These are phyloP conservation scores for Fusarium virguliforme DNA, from an alignment of 2,329 filamentous ascomycete species.

Conservation along the genomic window DNA sequence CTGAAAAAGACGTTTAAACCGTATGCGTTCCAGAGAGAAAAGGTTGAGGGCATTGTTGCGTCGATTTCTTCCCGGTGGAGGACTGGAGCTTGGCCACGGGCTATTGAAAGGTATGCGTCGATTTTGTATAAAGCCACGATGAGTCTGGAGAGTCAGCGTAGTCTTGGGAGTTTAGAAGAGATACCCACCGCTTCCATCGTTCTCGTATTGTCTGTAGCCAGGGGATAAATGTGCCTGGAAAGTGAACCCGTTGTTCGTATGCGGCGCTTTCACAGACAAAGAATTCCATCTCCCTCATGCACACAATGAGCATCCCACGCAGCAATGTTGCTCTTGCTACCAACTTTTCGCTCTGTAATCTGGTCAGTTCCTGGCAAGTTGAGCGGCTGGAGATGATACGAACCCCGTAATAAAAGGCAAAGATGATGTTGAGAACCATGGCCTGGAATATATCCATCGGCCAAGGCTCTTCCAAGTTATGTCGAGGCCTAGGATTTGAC, in stretches of 20 bases:
- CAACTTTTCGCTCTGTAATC: slow-evolving; percentile 51
- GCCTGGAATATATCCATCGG: slow-evolving; percentile 55
- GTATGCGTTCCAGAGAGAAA: slow-evolving; percentile 57
- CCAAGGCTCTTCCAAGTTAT: slow-evolving; percentile 47
- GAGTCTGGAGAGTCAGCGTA: slow-evolving; percentile 50
- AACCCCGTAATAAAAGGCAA: slow-evolving; percentile 58
- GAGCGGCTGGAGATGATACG: slow-evolving; percentile 6
- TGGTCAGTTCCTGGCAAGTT: background rate
- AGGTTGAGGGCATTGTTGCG: slow-evolving; percentile 54
- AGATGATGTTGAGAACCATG: slow-evolving; percentile 58
- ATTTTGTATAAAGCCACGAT: slow-evolving; percentile 57
- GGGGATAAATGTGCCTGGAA: slow-evolving; percentile 58
- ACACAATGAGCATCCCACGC: slow-evolving; percentile 55
- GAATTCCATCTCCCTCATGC: slow-evolving; percentile 57
- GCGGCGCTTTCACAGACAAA: slow-evolving; percentile 56
- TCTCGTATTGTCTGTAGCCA: slow-evolving; percentile 54
- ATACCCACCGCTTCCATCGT: slow-evolving; percentile 56
- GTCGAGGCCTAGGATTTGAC: slow-evolving; percentile 35
- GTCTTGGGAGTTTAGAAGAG: background rate
- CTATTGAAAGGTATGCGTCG: slow-evolving; percentile 57
- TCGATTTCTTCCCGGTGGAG: slow-evolving; percentile 59
- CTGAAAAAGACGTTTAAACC: slow-evolving; percentile 58
- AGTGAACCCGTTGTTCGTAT: slow-evolving; percentile 55
- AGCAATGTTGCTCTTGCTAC: slow-evolving; percentile 55
- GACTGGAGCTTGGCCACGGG: slow-evolving; percentile 52